These are phyloP conservation scores for Plectosphaerella cucumerina DNA, from an alignment of 2,329 filamentous ascomycete species.

Conservation along the genomic window DNA sequence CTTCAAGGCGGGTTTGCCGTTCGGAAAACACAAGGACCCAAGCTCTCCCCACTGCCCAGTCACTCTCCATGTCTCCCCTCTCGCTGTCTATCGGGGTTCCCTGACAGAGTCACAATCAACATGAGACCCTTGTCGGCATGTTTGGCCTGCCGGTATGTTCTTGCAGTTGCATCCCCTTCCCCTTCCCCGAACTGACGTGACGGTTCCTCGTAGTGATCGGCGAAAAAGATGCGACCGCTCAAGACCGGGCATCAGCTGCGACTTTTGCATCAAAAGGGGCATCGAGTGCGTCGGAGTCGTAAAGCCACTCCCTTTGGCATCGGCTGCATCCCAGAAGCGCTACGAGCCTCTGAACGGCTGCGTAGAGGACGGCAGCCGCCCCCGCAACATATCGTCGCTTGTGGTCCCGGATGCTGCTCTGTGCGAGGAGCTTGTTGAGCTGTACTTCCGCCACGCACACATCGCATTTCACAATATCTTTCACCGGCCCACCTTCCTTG, in stretches of 20 bases:
- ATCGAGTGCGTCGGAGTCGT: not conserved
- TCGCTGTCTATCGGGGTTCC: too few species aligned
- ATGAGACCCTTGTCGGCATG: conserved; percentile 1
- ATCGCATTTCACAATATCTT: conserved; percentile 29
- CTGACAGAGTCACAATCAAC: not conserved
- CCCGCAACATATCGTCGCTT: not conserved
- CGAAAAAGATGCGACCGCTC: conserved; percentile 1
- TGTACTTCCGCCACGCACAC: conserved; percentile 28
- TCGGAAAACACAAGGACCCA: too few species aligned
- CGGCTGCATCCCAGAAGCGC: not conserved
- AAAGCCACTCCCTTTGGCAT: not conserved
- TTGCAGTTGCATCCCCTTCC: not conserved
- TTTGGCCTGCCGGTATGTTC: not conserved
- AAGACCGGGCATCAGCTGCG: not conserved
- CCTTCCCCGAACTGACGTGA: not conserved
- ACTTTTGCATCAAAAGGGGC: conserved; percentile 2
- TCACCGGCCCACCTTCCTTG: conserved; percentile 20
- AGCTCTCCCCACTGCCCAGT: too few species aligned
- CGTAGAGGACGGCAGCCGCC: not conserved
- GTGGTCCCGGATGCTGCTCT: conserved; percentile 12
- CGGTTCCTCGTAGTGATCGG: not conserved
- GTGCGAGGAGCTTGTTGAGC: conserved; percentile 20
- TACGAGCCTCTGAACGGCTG: not conserved
- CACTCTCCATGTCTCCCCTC: too few species aligned
- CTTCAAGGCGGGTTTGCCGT: too few species aligned